Evolutionary conservation across 2,329 filamentous ascomycete species (phyloP), one percentile per base, ranked within the genome.

Genomic region (Xylariaceae sp.): DNA sequence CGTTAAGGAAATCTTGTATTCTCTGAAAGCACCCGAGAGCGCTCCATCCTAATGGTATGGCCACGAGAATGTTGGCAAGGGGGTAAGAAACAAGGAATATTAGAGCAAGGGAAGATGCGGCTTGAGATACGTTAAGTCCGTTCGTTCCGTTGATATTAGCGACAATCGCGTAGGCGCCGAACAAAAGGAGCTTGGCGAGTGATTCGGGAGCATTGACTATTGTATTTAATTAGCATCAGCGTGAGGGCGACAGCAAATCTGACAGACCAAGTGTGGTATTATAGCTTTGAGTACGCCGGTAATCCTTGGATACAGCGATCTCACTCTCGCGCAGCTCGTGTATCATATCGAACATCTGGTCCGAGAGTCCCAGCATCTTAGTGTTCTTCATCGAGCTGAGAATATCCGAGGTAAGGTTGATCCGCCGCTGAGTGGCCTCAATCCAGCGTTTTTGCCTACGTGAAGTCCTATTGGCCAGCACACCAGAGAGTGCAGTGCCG

Each of bases 331-430:
- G 49, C 14, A 52, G 32, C 1, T 41, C 31, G 15, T 45, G 32
- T 18, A 54, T 54, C 43, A 42, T 44, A 32, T 40, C 30, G 22
- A 40, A 48, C 48, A 53, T 49, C 14, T 44, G 32, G 30, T 10
- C 42, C 14, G 49, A 42, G 5, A 55, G 46, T 17, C 52, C 52
- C 12, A 49, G n/a, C 52, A 55, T 53, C 40, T 53, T 55, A 22
- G 53, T 41, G 35, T 40, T 50, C 32, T 50, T 55, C 44, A 55
- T 52, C 12, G 38, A 46, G 18, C 47, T 41, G 14, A 53, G 47
- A 11, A 50, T 45, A 19, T 44, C 42, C 11, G 50, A 55, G 2
- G 49, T 48, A 27, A 50, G 44, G 30, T 49, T 45, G 19, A 51
- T 51, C 17, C 48, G 45, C 22, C 42, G 30, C 19, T 50, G 47